These are phyloP conservation scores for Stellera chamaejasme DNA, from an alignment of 345 rosid genomes.

Conservation along the genomic window DNA sequence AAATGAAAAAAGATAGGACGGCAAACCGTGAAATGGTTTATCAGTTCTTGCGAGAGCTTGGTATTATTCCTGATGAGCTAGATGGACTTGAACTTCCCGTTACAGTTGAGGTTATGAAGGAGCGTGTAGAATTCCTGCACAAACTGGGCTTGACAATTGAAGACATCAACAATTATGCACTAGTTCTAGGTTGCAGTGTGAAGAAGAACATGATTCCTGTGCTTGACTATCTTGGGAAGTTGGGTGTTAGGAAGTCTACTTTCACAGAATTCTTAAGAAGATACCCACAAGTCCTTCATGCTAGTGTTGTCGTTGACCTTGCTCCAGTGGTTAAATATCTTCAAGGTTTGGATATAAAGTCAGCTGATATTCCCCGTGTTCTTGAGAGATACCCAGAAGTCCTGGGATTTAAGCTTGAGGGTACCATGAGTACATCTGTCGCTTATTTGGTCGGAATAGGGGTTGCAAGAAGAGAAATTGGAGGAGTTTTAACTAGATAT, in stretches of 20 bases:
- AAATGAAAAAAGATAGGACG: conserved; percentile 59
- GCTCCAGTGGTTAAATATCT: conserved; percentile 90
- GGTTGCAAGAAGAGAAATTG: conserved; percentile 82
- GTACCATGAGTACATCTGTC: conserved; percentile 93
- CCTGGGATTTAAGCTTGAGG: conserved; percentile 89
- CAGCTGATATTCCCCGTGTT: conserved; percentile 61
- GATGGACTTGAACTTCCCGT: conserved; percentile 94
- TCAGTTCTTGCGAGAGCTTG: conserved; percentile 56
- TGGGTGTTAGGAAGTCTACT: conserved; percentile 85
- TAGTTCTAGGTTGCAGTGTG: conserved; percentile 94
- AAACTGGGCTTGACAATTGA: conserved; percentile 67
- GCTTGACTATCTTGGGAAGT: conserved; percentile 81
- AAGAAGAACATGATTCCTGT: conserved; percentile 97
- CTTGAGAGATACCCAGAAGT: conserved; percentile 91
- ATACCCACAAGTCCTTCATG: conserved; percentile 80
- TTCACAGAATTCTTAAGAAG: conserved; percentile 66
- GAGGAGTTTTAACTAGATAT: conserved; percentile 63
- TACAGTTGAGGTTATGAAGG: conserved; percentile 69
- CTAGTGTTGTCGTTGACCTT: conserved; percentile 89
- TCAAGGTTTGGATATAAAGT: conserved; percentile 90
- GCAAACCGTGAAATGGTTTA: conserved; percentile 73
- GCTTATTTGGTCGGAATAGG: conserved; percentile 90
- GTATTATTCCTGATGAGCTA: conserved; percentile 68
- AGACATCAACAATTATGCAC: conserved; percentile 82
- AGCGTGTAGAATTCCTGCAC: conserved; percentile 81